Percentiles rank a stretch among this genome's conserved stretches.
Evolutionary conservation across 768 basidiomycete species (phyloP).

Genomic region (Coprinellus micaceus): DNA sequence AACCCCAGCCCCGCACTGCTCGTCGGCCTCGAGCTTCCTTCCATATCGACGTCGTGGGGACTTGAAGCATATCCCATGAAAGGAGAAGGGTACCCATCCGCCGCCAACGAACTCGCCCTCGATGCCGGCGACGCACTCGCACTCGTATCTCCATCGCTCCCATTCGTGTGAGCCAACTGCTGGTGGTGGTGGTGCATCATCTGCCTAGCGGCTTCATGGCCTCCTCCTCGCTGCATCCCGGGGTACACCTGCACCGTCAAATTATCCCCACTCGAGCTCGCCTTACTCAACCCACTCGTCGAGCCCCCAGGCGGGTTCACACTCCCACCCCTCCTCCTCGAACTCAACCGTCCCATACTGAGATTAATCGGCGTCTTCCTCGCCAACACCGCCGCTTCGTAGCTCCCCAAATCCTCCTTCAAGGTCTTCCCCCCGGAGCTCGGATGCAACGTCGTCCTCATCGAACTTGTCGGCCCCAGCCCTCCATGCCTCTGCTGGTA

Average conservation of each 20-base stretch:
- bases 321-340: constrained; percentile 28
- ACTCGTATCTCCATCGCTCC: background rate
- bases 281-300: background rate
- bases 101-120: background rate
- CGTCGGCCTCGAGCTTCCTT: constrained; percentile 3
- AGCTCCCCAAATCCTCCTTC: constrained; percentile 63
- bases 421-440: constrained; percentile 13
- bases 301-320: constrained; percentile 4
- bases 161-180: background rate
- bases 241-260: background rate
- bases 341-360: constrained; percentile 41
- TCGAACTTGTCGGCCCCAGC: constrained; percentile 19
- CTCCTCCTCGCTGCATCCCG: background rate
- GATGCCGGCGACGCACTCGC: background rate
- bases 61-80: background rate
- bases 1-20: constrained; percentile 9
- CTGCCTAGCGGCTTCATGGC: background rate
- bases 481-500: constrained; percentile 15
- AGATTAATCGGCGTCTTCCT: constrained; percentile 58
- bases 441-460: constrained; percentile 32
- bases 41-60: background rate
- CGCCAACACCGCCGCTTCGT: constrained; percentile 74
- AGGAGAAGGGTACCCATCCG: background rate
- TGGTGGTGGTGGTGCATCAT: background rate
- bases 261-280: background rate